A percentile compares a stretch with the other conserved stretches of the same genome.
phyloP scores from a whole-genome alignment of 2,329 filamentous ascomycete genomes.

The Aspergillus nomiae region DNA sequence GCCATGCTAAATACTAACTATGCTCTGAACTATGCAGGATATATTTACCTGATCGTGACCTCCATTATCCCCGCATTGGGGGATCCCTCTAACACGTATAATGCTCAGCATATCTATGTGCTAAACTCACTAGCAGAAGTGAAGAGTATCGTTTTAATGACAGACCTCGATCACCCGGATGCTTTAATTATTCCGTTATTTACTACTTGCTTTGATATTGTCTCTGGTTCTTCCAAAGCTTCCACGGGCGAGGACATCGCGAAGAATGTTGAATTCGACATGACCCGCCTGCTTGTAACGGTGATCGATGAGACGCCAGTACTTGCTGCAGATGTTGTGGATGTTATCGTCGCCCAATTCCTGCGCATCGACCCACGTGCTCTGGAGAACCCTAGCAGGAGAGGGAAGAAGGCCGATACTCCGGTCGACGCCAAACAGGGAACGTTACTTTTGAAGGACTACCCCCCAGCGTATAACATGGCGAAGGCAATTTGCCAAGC shows the following conservation, averaged over 20 bases:
- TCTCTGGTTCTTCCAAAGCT: conserved; percentile 75
- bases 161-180: conserved; percentile 82
- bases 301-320: conserved; percentile 82
- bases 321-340: conserved; percentile 79
- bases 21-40: conserved; percentile 59
- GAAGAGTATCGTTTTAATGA: conserved; percentile 90
- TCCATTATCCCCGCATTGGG: conserved; percentile 82
- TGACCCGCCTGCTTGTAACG: conserved; percentile 81
- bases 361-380: conserved; percentile 76
- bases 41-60: conserved; percentile 89
- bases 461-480: conserved; percentile 93
- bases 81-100: conserved; percentile 85
- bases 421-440: conserved; percentile 74
- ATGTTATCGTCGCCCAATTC: conserved; percentile 94
- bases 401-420: conserved; percentile 55
- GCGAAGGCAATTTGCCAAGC: conserved; percentile 90
- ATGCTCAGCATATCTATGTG: conserved; percentile 89
- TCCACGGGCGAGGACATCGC: conserved; percentile 78
- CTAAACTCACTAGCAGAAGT: conserved; percentile 85
- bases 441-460: conserved; percentile 80
- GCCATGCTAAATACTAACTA: conserved; percentile 16
- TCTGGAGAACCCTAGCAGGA: conserved; percentile 55
- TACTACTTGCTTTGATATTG: conserved; percentile 85
- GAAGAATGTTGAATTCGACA: conserved; percentile 91
- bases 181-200: conserved; percentile 80